Percentiles rank a stretch among this genome's conserved stretches.
Conservation (phyloP, 192 early-diverging fungal species). For the Polychytrium aggregatum region DNA sequence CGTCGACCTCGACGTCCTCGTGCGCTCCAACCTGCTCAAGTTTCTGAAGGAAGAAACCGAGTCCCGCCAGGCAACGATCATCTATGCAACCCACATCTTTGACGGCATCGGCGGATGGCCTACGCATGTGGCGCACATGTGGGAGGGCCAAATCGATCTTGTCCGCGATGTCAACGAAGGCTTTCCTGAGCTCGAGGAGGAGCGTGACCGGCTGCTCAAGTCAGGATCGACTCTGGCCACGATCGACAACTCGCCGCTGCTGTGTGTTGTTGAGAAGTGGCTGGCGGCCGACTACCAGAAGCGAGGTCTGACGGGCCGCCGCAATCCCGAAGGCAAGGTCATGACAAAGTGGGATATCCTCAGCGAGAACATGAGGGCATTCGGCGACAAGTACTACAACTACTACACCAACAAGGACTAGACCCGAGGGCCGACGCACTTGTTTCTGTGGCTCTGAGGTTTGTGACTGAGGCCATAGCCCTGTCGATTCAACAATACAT, state of each 20-base stretch:
- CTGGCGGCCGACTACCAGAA: slow-evolving; percentile 43
- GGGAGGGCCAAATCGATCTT: slow-evolving; percentile 36
- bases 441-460: too few relatives aligned
- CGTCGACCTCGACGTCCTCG: slow-evolving; percentile 68
- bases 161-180: slow-evolving; percentile 25
- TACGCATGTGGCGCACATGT: slow-evolving; percentile 60
- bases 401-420: slow-evolving; percentile 26
- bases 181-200: slow-evolving; percentile 47
- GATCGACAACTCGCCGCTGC: slow-evolving; percentile 40
- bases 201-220: neutral
- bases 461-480: too few relatives aligned
- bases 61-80: slow-evolving; percentile 45
- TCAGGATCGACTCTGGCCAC: too few relatives aligned
- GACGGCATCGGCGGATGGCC: slow-evolving; percentile 66
- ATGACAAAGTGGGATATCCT: slow-evolving; percentile 40
- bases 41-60: slow-evolving; percentile 60
- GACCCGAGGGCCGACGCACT: too few relatives aligned
- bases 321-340: slow-evolving; percentile 16
- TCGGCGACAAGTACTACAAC: slow-evolving; percentile 43
- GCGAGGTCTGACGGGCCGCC: slow-evolving; percentile 8
- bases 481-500: too few relatives aligned
- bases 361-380: slow-evolving; percentile 39
- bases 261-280: slow-evolving; percentile 53
- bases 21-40: slow-evolving; percentile 51
- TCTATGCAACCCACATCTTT: slow-evolving; percentile 79